Evolutionary conservation across 371 early-diverging fungal genomes (phyloP).

Genomic region (Encephalitozoon hellem): DNA sequence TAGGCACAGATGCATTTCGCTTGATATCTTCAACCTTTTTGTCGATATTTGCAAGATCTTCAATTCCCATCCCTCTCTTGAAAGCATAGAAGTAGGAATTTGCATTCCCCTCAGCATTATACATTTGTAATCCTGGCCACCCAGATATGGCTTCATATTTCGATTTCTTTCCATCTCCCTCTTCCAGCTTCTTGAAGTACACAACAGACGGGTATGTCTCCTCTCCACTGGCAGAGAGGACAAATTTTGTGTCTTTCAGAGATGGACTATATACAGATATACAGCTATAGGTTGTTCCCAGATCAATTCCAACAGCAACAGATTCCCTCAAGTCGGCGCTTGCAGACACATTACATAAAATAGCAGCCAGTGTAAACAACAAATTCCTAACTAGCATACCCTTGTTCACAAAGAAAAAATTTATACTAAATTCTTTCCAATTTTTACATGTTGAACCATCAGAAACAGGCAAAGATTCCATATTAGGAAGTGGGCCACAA

Average conservation of each 20-base stretch:
- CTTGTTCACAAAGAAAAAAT: background rate
- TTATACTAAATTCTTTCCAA: background rate
- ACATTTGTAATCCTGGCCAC: slow-evolving; percentile 81
- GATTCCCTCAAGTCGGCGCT: background rate
- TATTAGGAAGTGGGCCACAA: background rate
- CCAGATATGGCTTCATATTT: slow-evolving; percentile 59
- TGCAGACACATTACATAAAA: background rate
- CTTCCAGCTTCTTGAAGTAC: slow-evolving; percentile 72
- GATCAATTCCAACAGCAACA: slow-evolving; percentile 64
- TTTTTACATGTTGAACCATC: background rate
- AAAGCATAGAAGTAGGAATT: slow-evolving; percentile 82
- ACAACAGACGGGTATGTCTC: slow-evolving; percentile 87
- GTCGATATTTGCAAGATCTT: slow-evolving; percentile 62
- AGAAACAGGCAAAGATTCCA: background rate
- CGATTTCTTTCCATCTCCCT: slow-evolving; percentile 62
- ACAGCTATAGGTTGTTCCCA: slow-evolving; percentile 98
- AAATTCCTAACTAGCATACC: background rate
- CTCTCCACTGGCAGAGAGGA: slow-evolving; percentile 88
- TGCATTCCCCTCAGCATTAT: slow-evolving; percentile 76
- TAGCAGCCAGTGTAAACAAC: background rate
- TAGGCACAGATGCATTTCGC: slow-evolving; percentile 46
- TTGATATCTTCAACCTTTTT: slow-evolving; percentile 66
- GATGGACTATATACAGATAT: slow-evolving; percentile 75
- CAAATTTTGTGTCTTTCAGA: slow-evolving; percentile 67
- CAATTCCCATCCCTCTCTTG: slow-evolving; percentile 80